These are phyloP conservation scores for Phytophthora ramorum DNA, from an alignment of 352 stramenopile species.

Conservation along the genomic window DNA sequence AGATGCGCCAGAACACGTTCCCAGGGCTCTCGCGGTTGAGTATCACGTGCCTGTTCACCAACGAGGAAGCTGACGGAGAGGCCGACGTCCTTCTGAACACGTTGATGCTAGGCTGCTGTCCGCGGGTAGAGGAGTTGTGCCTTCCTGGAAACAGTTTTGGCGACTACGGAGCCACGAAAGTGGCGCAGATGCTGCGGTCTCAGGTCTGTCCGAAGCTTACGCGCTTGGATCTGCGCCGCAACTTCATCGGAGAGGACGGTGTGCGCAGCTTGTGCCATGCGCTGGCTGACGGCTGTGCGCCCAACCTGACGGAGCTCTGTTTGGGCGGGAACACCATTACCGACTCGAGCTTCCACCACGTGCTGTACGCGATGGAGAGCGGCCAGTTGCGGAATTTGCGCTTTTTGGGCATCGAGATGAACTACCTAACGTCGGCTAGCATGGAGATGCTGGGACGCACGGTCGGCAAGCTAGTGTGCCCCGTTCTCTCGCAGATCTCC, in stretches of 20 bases:
- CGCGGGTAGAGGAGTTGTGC: conserved; percentile 78
- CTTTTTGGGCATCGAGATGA: conserved; percentile 88
- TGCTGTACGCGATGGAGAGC: conserved; percentile 86
- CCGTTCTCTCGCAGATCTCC: conserved; percentile 84
- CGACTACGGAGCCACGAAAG: conserved; percentile 83
- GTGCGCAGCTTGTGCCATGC: conserved; percentile 75
- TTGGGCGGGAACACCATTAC: conserved; percentile 86
- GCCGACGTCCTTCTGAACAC: conserved; percentile 84
- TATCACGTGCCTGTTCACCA: conserved; percentile 86
- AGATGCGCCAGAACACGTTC: conserved; percentile 71
- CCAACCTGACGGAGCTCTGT: conserved; percentile 75
- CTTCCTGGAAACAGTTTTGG: conserved; percentile 87
- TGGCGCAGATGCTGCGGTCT: conserved; percentile 85
- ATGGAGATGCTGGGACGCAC: conserved; percentile 89
- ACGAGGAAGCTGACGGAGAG: conserved; percentile 86
- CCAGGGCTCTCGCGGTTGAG: conserved; percentile 61
- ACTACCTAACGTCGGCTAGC: conserved; percentile 82
- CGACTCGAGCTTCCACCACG: conserved; percentile 85
- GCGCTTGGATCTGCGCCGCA: conserved; percentile 79
- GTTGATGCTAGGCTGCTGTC: conserved; percentile 81
- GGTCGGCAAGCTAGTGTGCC: conserved; percentile 83
- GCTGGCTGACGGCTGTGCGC: conserved; percentile 72
- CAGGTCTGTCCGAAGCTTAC: conserved; percentile 80
- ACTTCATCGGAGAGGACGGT: conserved; percentile 88
- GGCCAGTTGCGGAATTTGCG: conserved; percentile 60